Evolutionary conservation across 2,329 filamentous ascomycete species (phyloP), one percentile per base, ranked within the genome.

Genomic region (Botrytis pseudocinerea): DNA sequence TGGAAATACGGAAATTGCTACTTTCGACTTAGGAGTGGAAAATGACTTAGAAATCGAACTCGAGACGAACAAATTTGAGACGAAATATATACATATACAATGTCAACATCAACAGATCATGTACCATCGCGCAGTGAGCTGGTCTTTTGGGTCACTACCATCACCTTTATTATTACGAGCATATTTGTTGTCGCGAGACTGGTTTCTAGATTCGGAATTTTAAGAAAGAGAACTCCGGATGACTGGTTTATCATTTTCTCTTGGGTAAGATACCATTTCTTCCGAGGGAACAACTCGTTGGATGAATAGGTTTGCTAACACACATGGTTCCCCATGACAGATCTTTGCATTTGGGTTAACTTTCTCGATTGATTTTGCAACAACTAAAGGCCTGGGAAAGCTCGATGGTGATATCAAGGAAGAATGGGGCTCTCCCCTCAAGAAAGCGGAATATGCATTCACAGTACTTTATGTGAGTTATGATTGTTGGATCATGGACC

Each of bases 171-270:
- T 35, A 81, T 95, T 70, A 90, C 93, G 69, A 91, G 91, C 57
- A 79, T 92, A 71, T 95, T 97, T 80, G 93, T 97, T 77, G 85
- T 86, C 60, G 87, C 93, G 51, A 90, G 95, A 71, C 85, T 97
- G 77, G 83, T 93, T 60, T 94, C 92, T 74, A 88, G 94, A 42
- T 85, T 88, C 68, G 89, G 87, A 64, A 91, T 98, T 68, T 91
- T 97, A 72, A 89, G 88, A 77, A 90, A 87, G 71, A 83, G 94
- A 69, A 90, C 87, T 72, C 88, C 88, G 84, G 94, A 97, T 82
- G 95, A 97, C 85, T 92, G 91, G 82, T 88, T 93, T 78, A 96
- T 97, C 82, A 82, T 94, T 18, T 76, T 93, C 59, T 93, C 94
- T 72, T 97, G 94, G 95, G 82, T 90, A 69, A 72, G 78, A 57